Base-by-base conservation (phyloP, 345 rosid genomes). In the Eutrema yunnanense region DNA sequence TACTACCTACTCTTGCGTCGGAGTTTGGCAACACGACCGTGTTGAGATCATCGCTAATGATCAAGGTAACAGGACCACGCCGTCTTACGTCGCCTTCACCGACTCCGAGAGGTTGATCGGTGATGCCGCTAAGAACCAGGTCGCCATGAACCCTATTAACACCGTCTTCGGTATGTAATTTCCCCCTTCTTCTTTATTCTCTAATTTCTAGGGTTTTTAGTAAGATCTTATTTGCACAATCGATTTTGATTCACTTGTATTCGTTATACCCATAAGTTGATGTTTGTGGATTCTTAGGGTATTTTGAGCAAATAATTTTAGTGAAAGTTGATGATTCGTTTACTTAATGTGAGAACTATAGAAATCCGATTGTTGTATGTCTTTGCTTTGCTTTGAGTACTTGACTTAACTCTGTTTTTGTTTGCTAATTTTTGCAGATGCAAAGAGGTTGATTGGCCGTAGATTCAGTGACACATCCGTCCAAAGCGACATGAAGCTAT, bases 51-150 rank as follows among this genome's bases (percentile, higher is more conserved):
- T 87, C 19, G 92, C 90, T 47, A 87, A 87, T 70, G 92, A 87
- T 27, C 92, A 86, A 75, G 94, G 91, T 1, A 85, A 86, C 83
- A 72, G 89, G 12, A 86, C 90, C 9, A 86, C 91, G 8, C 92
- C 92, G 2, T 86, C 90, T 2, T 87, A 87, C 52, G 92, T 85
- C 8, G 92, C 77, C 2, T 87, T 87, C 72, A 84, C 89, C 0
- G 90, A 88, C 32, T 68, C 89, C 26, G 90, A 88, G 83, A 82
- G 94, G 71, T 77, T 88, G 82, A 86, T 86, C 14, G 94, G 90
- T 8, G 94, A 86, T 79, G 92, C 92, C 0, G 92, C 92, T 6
- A 88, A 88, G 87, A 88, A 88, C 34, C 94, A 88, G 84, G 94
- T 88, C 67, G 90, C 90, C 76, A 88, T 86, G 90, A 87, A 87